Evolutionary conservation across 2,329 filamentous ascomycete genomes (phyloP).

Genomic region (Aspergillus fructus): DNA sequence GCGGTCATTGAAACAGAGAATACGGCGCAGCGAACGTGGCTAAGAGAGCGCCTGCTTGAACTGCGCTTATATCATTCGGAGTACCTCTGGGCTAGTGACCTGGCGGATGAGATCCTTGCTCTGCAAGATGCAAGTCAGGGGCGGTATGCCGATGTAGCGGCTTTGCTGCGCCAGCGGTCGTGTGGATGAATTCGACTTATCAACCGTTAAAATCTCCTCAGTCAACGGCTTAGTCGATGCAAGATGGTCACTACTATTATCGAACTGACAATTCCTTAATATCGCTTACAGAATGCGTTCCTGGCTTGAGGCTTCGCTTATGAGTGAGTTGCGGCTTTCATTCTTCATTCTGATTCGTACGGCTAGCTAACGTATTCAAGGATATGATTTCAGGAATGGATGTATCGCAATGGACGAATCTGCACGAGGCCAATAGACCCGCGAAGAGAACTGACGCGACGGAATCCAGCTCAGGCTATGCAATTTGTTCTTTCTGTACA

Average conservation of each 20-base stretch:
- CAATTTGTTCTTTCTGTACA: background rate
- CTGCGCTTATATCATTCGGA: slow-evolving; percentile 30
- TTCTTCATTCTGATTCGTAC: no score
- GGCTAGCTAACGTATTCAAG: slow-evolving; percentile 6
- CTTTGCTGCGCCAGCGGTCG: slow-evolving; percentile 21
- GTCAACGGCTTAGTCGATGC: slow-evolving; percentile 16
- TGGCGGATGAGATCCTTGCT: slow-evolving; percentile 29
- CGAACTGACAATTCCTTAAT: slow-evolving; percentile 8
- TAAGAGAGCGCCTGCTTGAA: slow-evolving; percentile 30
- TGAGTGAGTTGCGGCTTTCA: slow-evolving; percentile 42
- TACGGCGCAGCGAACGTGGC: slow-evolving; percentile 29
- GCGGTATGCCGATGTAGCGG: slow-evolving; percentile 26
- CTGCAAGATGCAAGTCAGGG: slow-evolving; percentile 26
- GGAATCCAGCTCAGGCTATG: background rate
- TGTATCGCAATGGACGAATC: slow-evolving; percentile 53
- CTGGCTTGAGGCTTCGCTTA: slow-evolving; percentile 35
- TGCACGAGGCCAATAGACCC: slow-evolving; percentile 29
- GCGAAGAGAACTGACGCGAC: no score
- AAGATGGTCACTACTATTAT: slow-evolving; percentile 39
- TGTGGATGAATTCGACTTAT: slow-evolving; percentile 8
- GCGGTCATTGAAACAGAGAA: slow-evolving; percentile 34
- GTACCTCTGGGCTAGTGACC: slow-evolving; percentile 29
- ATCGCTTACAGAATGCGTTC: slow-evolving; percentile 54
- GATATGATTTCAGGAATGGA: slow-evolving; percentile 51
- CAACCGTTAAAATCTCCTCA: no score